A percentile compares a stretch with the other conserved stretches of the same genome.
Evolutionary conservation across 345 rosid species (phyloP).

Genomic region (Populus simonii): DNA sequence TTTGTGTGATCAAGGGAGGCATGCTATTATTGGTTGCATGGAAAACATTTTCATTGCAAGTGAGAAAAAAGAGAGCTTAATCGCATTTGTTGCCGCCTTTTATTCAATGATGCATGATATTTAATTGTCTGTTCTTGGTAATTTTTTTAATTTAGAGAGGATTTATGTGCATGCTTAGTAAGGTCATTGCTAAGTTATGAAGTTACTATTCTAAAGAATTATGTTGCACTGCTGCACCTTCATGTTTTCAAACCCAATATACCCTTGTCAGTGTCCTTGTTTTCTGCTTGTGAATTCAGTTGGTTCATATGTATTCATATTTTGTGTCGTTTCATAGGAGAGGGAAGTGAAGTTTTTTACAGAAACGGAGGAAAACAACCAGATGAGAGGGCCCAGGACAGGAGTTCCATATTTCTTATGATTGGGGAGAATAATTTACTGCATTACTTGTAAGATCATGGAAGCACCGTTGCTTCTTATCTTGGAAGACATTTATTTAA

Average conservation of each 20-base stretch:
- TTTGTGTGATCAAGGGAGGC: not conserved
- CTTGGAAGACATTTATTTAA: slow-evolving; percentile 10
- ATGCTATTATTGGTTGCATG: not conserved
- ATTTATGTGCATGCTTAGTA: not conserved
- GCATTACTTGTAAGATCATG: slow-evolving; percentile 26
- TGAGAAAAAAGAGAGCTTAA: not conserved
- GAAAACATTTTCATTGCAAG: not conserved
- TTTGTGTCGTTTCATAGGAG: slow-evolving; percentile 48
- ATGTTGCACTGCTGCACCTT: not conserved
- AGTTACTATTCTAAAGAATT: not conserved
- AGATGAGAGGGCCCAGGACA: slow-evolving; percentile 99
- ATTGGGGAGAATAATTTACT: slow-evolving; percentile 19
- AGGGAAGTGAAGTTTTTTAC: slow-evolving; percentile 97
- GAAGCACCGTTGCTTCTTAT: slow-evolving; percentile 12
- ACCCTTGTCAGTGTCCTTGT: not conserved
- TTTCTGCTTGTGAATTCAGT: not conserved
- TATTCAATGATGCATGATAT: not conserved
- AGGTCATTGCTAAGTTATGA: not conserved
- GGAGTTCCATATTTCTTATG: slow-evolving; percentile 95
- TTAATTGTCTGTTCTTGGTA: not conserved
- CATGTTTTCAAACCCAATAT: not conserved
- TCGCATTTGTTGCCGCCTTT: not conserved
- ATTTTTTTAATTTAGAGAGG: not conserved
- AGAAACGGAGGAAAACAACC: slow-evolving; percentile 98
- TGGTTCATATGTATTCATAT: not conserved